Base-by-base conservation (phyloP, 768 basidiomycete genomes). In the Cubamyces lactineus region DNA sequence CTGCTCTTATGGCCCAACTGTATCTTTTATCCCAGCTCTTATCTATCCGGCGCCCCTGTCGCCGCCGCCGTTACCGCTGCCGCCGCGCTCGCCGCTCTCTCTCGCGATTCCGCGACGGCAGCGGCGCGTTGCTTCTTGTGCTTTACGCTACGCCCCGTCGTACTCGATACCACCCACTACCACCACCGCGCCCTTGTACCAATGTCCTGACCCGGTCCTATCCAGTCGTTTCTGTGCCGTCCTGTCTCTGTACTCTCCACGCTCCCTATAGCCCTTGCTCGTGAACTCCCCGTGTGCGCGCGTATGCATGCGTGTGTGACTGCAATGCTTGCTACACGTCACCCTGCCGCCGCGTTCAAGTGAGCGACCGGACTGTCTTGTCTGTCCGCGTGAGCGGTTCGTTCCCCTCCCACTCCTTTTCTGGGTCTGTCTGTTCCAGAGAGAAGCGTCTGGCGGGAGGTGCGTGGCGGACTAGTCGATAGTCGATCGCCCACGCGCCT, bases 1-100 rank as follows among this genome's bases (percentile, higher is more conserved):
- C 57, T 59, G 57, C 57, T 59, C n/a, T 34, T 34, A 58, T 59
- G 26, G 57, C 34, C 54, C 55, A 39, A 59, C 57, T 59, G 57
- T 59, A 59, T 59, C 57, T 23, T 23, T 51, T 59, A 51, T 50
- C 24, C 57, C 57, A 49, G 49, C 57, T 45, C 57, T 23, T 57
- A 48, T 48, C 56, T 57, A 57, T 41, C 56, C 47, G 47, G 39
- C 56, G 47, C 56, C 46, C 47, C 34, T 34, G 1, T 9, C 34
- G 34, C 34, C 34, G 34, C 34, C 34, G 34, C 34, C 34, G 34
- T 34, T 34, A 11, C 9, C 9, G 34, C 9, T 34, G 34, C 34
- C 34, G 34, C 34, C 48, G 39, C 41, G 56, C 40, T 40, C 30
- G 55, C 55, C 7, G 57, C 48, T 42, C 23, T 28, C 45, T 19